phyloP scores from a whole-genome alignment of 257 asterid species.

The Plantago major region DNA sequence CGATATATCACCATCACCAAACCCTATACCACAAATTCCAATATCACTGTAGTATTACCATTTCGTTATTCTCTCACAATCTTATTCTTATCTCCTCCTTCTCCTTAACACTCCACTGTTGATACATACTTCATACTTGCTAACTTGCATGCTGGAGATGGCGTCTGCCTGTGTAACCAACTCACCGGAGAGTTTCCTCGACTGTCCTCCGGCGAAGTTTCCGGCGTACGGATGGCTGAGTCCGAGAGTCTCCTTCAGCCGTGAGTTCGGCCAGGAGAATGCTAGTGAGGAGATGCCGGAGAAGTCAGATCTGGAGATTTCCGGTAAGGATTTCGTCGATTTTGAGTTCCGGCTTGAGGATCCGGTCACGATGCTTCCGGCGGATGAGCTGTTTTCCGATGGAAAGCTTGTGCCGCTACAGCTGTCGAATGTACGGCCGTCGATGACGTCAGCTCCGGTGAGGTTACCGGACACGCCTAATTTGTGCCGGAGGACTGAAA shows the following conservation, averaged over 20 bases:
- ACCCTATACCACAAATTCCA: slow-evolving; percentile 6
- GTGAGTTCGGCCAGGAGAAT: slow-evolving; percentile 28
- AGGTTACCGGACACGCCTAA: slow-evolving; percentile 49
- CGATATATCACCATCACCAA: background rate
- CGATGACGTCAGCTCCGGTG: slow-evolving; percentile 24
- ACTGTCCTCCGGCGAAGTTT: slow-evolving; percentile 37
- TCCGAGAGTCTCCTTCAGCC: slow-evolving; percentile 35
- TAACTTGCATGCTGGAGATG: slow-evolving; percentile 24
- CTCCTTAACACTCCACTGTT: too few relatives aligned
- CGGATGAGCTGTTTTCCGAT: slow-evolving; percentile 86
- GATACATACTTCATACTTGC: too few relatives aligned
- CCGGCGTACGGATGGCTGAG: slow-evolving; percentile 45
- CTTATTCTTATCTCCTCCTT: background rate
- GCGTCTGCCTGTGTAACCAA: slow-evolving; percentile 66
- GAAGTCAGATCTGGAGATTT: slow-evolving; percentile 56
- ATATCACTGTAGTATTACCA: background rate
- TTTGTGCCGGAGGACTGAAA: slow-evolving; percentile 43
- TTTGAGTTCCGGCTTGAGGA: slow-evolving; percentile 89
- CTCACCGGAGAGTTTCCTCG: slow-evolving; percentile 44
- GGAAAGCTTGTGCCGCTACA: slow-evolving; percentile 85
- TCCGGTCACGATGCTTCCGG: slow-evolving; percentile 82
- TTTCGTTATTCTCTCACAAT: slow-evolving; percentile 10
- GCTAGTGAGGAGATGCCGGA: slow-evolving; percentile 29
- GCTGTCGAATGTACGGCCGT: slow-evolving; percentile 41
- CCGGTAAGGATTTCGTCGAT: slow-evolving; percentile 41